Evolutionary conservation across 2,329 filamentous ascomycete species (phyloP).

Genomic region (Remersonia thermophila): DNA sequence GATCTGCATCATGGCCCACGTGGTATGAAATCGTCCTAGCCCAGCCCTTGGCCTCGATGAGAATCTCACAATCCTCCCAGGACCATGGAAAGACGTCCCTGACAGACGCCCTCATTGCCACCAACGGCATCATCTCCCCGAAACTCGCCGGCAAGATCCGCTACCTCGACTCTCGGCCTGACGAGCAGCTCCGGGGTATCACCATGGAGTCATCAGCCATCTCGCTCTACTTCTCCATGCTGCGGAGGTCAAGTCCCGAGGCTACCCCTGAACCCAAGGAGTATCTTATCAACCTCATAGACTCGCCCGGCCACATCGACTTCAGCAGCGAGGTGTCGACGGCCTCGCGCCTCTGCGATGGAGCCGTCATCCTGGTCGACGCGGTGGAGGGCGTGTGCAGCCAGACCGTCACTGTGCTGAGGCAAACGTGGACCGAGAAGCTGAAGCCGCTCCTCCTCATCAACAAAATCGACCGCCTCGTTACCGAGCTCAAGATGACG

Average conservation of each 20-base stretch:
- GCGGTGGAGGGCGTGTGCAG: conserved; percentile 97
- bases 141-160: conserved; percentile 96
- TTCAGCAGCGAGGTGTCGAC: conserved; percentile 98
- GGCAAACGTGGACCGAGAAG: conserved; percentile 92
- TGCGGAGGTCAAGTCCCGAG: conserved; percentile 59
- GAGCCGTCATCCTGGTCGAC: conserved; percentile 86
- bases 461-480: conserved; percentile 93
- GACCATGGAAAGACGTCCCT: conserved; percentile 98
- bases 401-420: conserved; percentile 91
- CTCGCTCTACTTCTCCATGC: conserved; percentile 87
- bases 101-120: conserved; percentile 89
- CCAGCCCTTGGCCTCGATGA: background rate
- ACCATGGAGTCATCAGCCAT: conserved; percentile 99
- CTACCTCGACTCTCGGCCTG: conserved; percentile 89
- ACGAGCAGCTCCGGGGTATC: conserved; percentile 91
- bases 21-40: conserved; percentile 27
- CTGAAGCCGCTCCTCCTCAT: conserved; percentile 89
- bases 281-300: conserved; percentile 93
- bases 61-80: conserved; percentile 9
- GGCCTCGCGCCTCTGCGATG: conserved; percentile 85
- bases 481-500: conserved; percentile 91
- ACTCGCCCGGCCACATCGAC: conserved; percentile 95
- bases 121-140: conserved; percentile 97
- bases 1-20: conserved; percentile 94
- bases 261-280: conserved; percentile 63